phyloP scores from a whole-genome alignment of 1,284 basidiomycete species.

The Grifola frondosa region DNA sequence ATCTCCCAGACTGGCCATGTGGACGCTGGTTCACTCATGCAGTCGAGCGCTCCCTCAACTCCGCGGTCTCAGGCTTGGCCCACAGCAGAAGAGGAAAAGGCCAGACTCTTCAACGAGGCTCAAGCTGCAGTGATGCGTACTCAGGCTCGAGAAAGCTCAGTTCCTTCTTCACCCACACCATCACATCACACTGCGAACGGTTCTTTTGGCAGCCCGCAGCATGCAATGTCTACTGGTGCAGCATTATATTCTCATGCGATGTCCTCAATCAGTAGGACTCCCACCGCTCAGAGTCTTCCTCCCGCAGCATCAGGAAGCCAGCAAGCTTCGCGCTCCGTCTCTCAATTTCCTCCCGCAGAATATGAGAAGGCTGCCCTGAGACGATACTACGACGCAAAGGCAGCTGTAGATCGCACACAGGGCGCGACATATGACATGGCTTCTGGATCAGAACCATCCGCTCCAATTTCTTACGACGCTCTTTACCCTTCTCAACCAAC shows the following conservation, averaged over 20 bases:
- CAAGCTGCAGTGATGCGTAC: slow-evolving; percentile 47
- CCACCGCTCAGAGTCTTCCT: slow-evolving; percentile 3
- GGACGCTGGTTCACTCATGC: slow-evolving; percentile 6
- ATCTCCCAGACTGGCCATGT: neutral
- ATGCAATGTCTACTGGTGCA: slow-evolving; percentile 39
- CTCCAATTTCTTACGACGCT: slow-evolving; percentile 54
- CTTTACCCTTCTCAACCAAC: slow-evolving; percentile 43
- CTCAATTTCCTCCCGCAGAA: slow-evolving; percentile 37
- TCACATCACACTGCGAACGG: too few relatives aligned
- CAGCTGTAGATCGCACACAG: slow-evolving; percentile 61
- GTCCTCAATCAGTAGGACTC: slow-evolving; percentile 35
- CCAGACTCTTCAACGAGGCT: slow-evolving; percentile 65
- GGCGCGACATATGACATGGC: slow-evolving; percentile 31
- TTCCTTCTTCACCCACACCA: slow-evolving; percentile 7
- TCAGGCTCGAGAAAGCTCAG: slow-evolving; percentile 10
- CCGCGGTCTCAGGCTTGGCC: slow-evolving; percentile 42
- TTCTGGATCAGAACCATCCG: slow-evolving; percentile 17
- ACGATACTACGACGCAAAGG: slow-evolving; percentile 68
- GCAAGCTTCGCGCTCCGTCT: slow-evolving; percentile 2
- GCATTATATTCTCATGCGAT: slow-evolving; percentile 48
- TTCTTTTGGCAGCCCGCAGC: too few relatives aligned
- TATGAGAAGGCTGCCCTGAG: slow-evolving; percentile 65
- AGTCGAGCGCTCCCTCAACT: slow-evolving; percentile 2
- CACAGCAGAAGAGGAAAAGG: slow-evolving; percentile 73
- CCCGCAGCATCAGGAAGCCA: neutral